Evolutionary conservation across 1,284 basidiomycete species (phyloP), one percentile per base, ranked within the genome.

Genomic region (Golubevia sp.): DNA sequence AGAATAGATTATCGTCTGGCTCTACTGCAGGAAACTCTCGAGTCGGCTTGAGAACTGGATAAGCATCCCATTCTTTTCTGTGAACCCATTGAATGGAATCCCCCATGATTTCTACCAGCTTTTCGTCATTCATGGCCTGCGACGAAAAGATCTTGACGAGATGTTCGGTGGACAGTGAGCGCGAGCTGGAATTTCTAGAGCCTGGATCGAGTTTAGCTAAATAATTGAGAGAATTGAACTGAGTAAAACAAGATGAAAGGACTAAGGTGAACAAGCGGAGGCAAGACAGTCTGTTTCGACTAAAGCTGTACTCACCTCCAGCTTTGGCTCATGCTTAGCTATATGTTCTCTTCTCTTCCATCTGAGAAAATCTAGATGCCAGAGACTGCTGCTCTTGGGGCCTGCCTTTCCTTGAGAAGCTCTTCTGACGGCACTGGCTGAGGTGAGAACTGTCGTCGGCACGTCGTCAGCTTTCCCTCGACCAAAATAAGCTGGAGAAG

Each of bases 1-100:
- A 96, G 86, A 91, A 94, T 59, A 97, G 86, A 2, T 91, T 90
- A 54, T 87, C 85, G 61, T 89, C 89, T 2, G 94, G 87, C 79
- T 89, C 89, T 58, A 94, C 86, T 0, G 91, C 90, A 18, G 93
- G 90, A 85, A 92, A 95, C 7, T 79, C 76, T 1, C 85, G 82
- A 1, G 89, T 90, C 0, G 93, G 92, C 1, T 88, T 87, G 8
- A 94, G 87, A 34, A 88, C 85, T 2, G 90, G 91, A 82, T 91
- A 92, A 21, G 83, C 82, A 60, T 85, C 77, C 86, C 86, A 87
- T 86, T 91, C 89, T 84, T 96, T 94, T 63, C 92, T 87, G 70
- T 89, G 84, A 6, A 93, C 88, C 95, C 96, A 98, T 84, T 26
- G 86, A 4, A 79, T 54, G 1, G 62, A 56, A 7, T 58, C 59